These are phyloP conservation scores for Vitis rotundifolia DNA, from an alignment of 164 flowering plant genomes.

Conservation along the genomic window DNA sequence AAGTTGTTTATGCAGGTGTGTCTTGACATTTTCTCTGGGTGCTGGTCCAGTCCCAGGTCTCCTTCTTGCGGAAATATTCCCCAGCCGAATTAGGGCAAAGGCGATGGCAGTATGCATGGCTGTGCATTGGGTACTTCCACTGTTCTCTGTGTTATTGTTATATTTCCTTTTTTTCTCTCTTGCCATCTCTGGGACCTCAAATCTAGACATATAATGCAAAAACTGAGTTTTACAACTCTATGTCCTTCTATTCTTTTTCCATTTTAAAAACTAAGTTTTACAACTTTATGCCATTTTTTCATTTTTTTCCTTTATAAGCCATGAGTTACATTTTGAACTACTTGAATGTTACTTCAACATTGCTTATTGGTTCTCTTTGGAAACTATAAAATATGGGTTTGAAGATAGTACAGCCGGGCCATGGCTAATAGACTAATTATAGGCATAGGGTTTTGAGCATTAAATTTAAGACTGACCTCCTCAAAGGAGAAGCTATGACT, in stretches of 20 bases:
- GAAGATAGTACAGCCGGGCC: no score
- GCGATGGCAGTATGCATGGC: conserved; percentile 93
- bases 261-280: no score
- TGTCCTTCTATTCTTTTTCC: no score
- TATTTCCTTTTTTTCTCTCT: background rate
- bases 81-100: conserved; percentile 82
- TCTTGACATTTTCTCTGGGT: conserved; percentile 41
- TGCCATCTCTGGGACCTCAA: background rate
- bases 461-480: background rate
- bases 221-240: no score
- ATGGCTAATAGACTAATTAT: background rate
- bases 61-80: conserved; percentile 78
- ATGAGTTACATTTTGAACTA: no score
- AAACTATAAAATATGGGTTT: no score
- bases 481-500: background rate
- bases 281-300: no score
- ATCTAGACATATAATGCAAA: no score
- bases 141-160: conserved; percentile 6
- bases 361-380: no score
- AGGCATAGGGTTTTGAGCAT: background rate
- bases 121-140: conserved; percentile 75
- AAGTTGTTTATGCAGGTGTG: conserved; percentile 32
- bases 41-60: conserved; percentile 61
- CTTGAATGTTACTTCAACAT: no score
- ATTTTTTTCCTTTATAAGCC: no score